Base-by-base conservation (phyloP, 768 basidiomycete genomes). In the Boletus pseudo-olivaceus region DNA sequence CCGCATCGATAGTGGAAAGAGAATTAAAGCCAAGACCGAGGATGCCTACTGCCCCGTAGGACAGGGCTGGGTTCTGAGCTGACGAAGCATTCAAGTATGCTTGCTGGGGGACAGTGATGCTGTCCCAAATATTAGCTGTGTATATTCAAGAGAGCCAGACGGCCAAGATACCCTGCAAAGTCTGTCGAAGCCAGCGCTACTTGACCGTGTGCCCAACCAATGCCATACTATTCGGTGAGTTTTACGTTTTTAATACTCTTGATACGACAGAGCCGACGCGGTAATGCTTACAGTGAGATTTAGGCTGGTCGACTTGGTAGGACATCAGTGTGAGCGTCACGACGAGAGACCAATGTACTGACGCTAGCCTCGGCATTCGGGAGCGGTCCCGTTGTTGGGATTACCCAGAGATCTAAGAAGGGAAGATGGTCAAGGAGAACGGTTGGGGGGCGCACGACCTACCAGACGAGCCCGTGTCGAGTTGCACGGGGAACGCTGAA, bases 11-110 rank as follows among this genome's bases (percentile, higher is more conserved):
- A 32, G 74, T 79, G 4, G 92, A 93, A 39, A 93, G 80, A 17
- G 82, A 80, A 35, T 83, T 83, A 63, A 92, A 92, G 35, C 92
- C 90, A 12, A 92, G 78, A 10, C 91, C 90, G 35, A 83, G 67
- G 63, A 93, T 82, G 19, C 90, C 90, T 57, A 73, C 65, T 15
- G 88, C 85, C 19, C 86, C 88, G 62, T 87, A 90, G 4, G 76
- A 75, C 26, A 90, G 73, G 4, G 87, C 85, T 11, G 91, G 88
- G 67, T 93, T 91, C 46, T 79, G 67, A n/a, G 83, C 87, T 8
- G 62, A 54, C 10, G 79, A 76, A 11, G 79, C 84, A 56, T 87
- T 87, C 51, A 93, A 70, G 62, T 82, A 82, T 7, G 87, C 90
- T 75, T 93, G 91, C 2, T 74, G 73, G n/a, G 82, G 61, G 49